A percentile compares a stretch with the other conserved stretches of the same genome.
Evolutionary conservation across 768 basidiomycete genomes (phyloP).

Genomic region (Mrakia frigida): DNA sequence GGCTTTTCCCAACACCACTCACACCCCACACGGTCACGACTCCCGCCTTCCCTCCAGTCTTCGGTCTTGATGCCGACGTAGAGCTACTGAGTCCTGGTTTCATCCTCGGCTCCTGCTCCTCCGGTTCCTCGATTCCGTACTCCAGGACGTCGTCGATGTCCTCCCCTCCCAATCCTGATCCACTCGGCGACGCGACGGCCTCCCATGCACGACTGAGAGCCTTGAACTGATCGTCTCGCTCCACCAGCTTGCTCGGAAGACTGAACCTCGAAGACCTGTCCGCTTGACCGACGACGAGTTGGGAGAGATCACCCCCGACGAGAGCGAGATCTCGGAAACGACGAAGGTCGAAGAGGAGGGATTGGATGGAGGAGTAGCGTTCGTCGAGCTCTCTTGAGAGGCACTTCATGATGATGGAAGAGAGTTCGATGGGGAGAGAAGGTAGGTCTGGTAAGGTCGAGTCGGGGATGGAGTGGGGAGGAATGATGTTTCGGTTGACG

Average conservation of each 20-base stretch:
- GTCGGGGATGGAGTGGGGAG: not conserved
- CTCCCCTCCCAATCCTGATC: not conserved
- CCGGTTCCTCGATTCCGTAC: not conserved
- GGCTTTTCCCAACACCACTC: constrained; percentile 35
- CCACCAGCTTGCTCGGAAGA: constrained; percentile 30
- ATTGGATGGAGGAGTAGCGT: constrained; percentile 37
- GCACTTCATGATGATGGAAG: constrained; percentile 38
- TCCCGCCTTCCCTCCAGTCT: no score
- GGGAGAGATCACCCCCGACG: constrained; percentile 22
- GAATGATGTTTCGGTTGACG: constrained; percentile 17
- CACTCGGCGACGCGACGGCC: not conserved
- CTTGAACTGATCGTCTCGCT: constrained; percentile 32
- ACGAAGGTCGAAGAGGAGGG: constrained; percentile 39
- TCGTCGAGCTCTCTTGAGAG: constrained; percentile 36
- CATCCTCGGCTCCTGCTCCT: not conserved
- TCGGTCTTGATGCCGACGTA: not conserved
- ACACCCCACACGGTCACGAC: constrained; percentile 33
- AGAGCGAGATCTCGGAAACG: constrained; percentile 33
- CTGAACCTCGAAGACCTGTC: constrained; percentile 33
- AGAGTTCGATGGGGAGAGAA: constrained; percentile 34
- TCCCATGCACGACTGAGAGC: constrained; percentile 27
- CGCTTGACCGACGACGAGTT: constrained; percentile 35
- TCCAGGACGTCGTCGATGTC: not conserved
- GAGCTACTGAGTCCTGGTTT: not conserved
- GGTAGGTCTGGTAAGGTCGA: not conserved